Evolutionary conservation across 202 grass and related monocot genomes (phyloP), one percentile per base, ranked within the genome.

Genomic region (Digitaria exilis): DNA sequence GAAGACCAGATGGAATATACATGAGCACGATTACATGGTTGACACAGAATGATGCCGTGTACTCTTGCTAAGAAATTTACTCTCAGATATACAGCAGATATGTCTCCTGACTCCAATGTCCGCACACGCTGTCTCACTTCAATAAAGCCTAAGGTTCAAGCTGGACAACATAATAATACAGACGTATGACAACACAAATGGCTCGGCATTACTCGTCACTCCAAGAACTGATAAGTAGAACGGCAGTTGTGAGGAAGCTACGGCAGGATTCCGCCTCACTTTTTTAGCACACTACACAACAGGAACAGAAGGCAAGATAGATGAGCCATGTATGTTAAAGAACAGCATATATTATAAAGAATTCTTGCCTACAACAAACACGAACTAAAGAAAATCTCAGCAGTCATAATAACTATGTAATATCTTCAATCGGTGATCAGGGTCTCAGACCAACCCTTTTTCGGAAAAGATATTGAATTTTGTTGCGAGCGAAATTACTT

Each of bases 211-310:
- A 51, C 66, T 76, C 26, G 64, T 58, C 68, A 30, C 59, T 77
- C 10, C 19, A 28, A 67, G 73, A 51, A 55, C 39, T 16, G 21
- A 29, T 19, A 80, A 1, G 69, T 35, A 26, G 72, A 85, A 35
- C 55, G 45, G 17, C 41, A 1, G 49, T 9, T 50, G 22, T 22
- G 26, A 5, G 19, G 1, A 11, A 22, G 24, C 39, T 22, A 24
- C 10, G 12, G 19, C 54, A 54, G 5, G 9, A 43, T 24, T 26
- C 4, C 18, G 0, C 59, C 70, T 87, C 77, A 90, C 71, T 90
- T 87, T 65, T 90, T 90, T 22, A 90, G 71, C 49, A 90, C 89
- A 52, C 85, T 90, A 76, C 70, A 34, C 7, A 9, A 9, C 6
- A 58, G 41, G 18, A 75, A 39, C 37, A 75, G 4, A 1, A 30